These are phyloP conservation scores for Peronospora farinosa DNA, from an alignment of 352 stramenopile species.

Conservation along the genomic window DNA sequence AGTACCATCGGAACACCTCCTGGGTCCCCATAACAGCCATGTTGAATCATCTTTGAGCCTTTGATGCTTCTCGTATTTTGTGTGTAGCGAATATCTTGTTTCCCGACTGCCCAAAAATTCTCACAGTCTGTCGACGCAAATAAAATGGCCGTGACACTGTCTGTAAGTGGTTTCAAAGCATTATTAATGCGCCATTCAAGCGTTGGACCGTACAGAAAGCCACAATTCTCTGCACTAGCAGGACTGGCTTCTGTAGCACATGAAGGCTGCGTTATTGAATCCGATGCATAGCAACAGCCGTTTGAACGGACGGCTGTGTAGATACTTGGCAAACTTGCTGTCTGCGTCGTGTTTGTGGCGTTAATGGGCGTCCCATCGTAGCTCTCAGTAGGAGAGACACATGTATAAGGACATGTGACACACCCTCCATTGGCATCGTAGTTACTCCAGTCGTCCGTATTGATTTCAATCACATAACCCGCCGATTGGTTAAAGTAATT, in stretches of 20 bases:
- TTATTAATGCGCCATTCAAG: conserved; percentile 77
- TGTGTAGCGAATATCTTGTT: conserved; percentile 70
- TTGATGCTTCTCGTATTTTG: conserved; percentile 61
- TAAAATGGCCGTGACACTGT: conserved; percentile 59
- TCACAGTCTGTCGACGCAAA: conserved; percentile 83
- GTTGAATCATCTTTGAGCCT: conserved; percentile 80
- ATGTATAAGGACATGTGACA: conserved; percentile 85
- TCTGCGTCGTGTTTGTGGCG: conserved; percentile 64
- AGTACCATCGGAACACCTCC: conserved; percentile 60
- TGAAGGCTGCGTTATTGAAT: conserved; percentile 45
- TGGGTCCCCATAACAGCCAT: conserved; percentile 72
- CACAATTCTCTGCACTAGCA: conserved; percentile 53
- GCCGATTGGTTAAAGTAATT: conserved; percentile 69
- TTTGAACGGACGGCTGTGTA: conserved; percentile 64
- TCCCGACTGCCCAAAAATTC: conserved; percentile 78
- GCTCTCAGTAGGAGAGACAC: conserved; percentile 58
- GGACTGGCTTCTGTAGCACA: conserved; percentile 64
- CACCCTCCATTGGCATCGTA: conserved; percentile 74
- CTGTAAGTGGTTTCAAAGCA: conserved; percentile 40
- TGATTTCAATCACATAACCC: conserved; percentile 63
- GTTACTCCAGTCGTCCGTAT: conserved; percentile 75
- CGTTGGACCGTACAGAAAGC: conserved; percentile 79
- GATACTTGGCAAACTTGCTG: conserved; percentile 58
- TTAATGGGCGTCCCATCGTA: conserved; percentile 80
- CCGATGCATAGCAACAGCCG: conserved; percentile 76